Percentiles rank a stretch among this genome's conserved stretches.
These are phyloP conservation scores for Actinomortierella wolfii DNA, from an alignment of 371 early-diverging fungal species.

Conservation along the genomic window DNA sequence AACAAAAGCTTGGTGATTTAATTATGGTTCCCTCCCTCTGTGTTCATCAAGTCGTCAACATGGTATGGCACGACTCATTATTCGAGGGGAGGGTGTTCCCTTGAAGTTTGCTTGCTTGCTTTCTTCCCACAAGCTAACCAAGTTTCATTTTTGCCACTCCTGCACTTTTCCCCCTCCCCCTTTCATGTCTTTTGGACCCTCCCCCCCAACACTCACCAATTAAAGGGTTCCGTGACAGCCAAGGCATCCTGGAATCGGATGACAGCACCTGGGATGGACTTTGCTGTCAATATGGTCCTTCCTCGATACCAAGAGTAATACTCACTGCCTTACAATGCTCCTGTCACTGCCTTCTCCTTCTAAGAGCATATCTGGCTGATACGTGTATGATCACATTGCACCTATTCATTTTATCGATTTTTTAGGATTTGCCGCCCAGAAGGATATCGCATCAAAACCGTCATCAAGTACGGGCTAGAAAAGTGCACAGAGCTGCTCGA, in stretches of 20 bases:
- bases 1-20: slow-evolving; percentile 48
- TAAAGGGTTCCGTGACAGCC: slow-evolving; percentile 40
- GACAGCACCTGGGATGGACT: slow-evolving; percentile 29
- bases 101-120: not conserved
- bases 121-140: not conserved
- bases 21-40: slow-evolving; percentile 44
- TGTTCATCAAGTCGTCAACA: slow-evolving; percentile 47
- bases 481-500: slow-evolving; percentile 20
- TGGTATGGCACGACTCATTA: slow-evolving; percentile 21
- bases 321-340: too few species aligned
- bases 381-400: not conserved
- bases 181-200: not conserved
- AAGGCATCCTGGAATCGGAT: slow-evolving; percentile 49
- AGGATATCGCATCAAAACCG: slow-evolving; percentile 31
- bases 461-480: slow-evolving; percentile 22
- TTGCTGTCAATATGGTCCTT: slow-evolving; percentile 20
- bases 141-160: not conserved
- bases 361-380: not conserved
- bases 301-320: slow-evolving; percentile 43
- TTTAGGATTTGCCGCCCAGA: slow-evolving; percentile 42
- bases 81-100: not conserved
- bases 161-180: too few species aligned
- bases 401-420: not conserved
- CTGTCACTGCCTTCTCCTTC: not conserved
- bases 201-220: not conserved